These are phyloP conservation scores for Leccinum barrowsii DNA, from an alignment of 768 basidiomycete species.

Conservation along the genomic window DNA sequence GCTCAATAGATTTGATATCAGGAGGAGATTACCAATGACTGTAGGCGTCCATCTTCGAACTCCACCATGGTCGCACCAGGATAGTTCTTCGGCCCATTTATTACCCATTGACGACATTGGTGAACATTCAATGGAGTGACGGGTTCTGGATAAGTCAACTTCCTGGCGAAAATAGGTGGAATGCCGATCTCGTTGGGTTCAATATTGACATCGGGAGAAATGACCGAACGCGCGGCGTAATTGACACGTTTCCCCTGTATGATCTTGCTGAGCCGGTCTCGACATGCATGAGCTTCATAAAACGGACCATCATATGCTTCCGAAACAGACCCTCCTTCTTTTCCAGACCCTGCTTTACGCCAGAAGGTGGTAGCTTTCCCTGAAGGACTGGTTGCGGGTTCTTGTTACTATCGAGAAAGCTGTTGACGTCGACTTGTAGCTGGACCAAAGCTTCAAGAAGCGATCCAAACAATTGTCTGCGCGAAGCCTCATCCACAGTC, in stretches of 20 bases:
- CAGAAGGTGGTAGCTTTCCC: slow-evolving; percentile 87
- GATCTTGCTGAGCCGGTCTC: background rate
- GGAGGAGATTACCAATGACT: slow-evolving; percentile 59
- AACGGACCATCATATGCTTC: slow-evolving; percentile 96
- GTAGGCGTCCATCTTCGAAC: slow-evolving; percentile 88
- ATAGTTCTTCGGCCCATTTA: slow-evolving; percentile 82
- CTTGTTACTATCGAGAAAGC: slow-evolving; percentile 95
- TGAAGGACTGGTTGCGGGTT: slow-evolving; percentile 82
- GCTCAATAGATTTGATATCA: background rate
- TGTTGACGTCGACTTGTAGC: slow-evolving; percentile 92
- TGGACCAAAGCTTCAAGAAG: slow-evolving; percentile 83
- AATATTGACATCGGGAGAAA: slow-evolving; percentile 98
- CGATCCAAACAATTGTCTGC: slow-evolving; percentile 56
- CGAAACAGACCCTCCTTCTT: slow-evolving; percentile 99
- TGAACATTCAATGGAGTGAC: slow-evolving; percentile 91
- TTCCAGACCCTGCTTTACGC: slow-evolving; percentile 94
- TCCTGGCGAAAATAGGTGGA: slow-evolving; percentile 94
- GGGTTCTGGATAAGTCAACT: slow-evolving; percentile 96
- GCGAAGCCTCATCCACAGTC: slow-evolving; percentile 45
- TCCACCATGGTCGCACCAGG: slow-evolving; percentile 95
- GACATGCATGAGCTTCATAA: background rate
- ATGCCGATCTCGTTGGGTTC: slow-evolving; percentile 98
- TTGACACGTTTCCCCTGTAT: slow-evolving; percentile 96
- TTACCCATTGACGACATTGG: slow-evolving; percentile 84
- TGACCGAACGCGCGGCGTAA: slow-evolving; percentile 99